Evolutionary conservation across 208 protist species (phyloP).

Genomic region (Naegleria fowleri): DNA sequence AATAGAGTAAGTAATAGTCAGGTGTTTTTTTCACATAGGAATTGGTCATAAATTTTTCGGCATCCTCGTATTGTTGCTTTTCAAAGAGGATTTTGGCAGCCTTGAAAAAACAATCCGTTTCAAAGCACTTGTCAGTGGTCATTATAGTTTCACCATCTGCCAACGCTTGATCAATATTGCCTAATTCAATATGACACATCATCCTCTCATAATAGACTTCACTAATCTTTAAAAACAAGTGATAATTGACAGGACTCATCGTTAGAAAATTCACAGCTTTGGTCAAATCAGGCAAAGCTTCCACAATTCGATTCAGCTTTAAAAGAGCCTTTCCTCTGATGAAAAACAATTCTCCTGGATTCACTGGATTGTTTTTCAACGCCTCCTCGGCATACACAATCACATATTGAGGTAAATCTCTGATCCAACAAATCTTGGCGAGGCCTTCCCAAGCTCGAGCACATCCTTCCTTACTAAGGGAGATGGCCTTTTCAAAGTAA

Average conservation of each 20-base stretch:
- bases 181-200: neutral
- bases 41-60: neutral
- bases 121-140: neutral
- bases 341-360: neutral
- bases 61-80: neutral
- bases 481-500: neutral
- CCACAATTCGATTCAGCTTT: neutral
- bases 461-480: neutral
- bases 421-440: neutral
- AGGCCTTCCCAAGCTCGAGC: conserved; percentile 16
- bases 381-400: conserved; percentile 9
- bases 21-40: neutral
- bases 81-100: neutral
- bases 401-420: neutral
- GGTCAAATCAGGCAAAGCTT: neutral
- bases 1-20: neutral
- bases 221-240: neutral
- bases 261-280: neutral
- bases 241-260: neutral
- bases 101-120: neutral
- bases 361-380: neutral
- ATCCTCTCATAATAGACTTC: conserved; percentile 19
- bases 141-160: neutral
- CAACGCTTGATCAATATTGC: neutral
- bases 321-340: neutral